Conservation (phyloP, 768 basidiomycete species). For the Macrolepiota albuminosa region DNA sequence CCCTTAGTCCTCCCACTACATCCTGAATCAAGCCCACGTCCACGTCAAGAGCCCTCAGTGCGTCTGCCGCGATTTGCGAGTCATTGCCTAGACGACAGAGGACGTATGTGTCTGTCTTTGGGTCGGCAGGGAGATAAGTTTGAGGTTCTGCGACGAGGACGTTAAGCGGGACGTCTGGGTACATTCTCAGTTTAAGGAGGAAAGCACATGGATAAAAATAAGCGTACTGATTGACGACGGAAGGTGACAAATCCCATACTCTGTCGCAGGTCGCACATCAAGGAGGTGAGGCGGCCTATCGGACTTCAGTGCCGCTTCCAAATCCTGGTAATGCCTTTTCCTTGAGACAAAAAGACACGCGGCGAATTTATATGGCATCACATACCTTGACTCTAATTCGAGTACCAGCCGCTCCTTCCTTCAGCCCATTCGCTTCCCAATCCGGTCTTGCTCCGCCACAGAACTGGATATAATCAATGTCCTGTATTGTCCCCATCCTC, state of each 20-base stretch:
- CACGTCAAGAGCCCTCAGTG: slow-evolving; percentile 36
- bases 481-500: slow-evolving; percentile 40
- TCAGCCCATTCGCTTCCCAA: slow-evolving; percentile 55
- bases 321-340: slow-evolving; percentile 16
- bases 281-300: slow-evolving; percentile 39
- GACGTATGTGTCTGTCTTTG: slow-evolving; percentile 41
- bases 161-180: slow-evolving; percentile 61
- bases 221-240: slow-evolving; percentile 63
- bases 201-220: background rate
- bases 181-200: background rate
- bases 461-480: slow-evolving; percentile 79
- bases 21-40: slow-evolving; percentile 45
- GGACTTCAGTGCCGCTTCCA: slow-evolving; percentile 25
- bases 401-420: slow-evolving; percentile 30
- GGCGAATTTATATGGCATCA: background rate
- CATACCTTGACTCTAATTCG: slow-evolving; percentile 44
- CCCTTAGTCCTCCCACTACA: slow-evolving; percentile 75
- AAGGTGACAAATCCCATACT: slow-evolving; percentile 85
- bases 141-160: slow-evolving; percentile 59
- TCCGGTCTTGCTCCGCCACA: slow-evolving; percentile 73
- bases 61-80: slow-evolving; percentile 80
- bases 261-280: slow-evolving; percentile 75
- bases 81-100: slow-evolving; percentile 92
- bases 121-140: slow-evolving; percentile 28
- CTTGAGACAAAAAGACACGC: background rate